Conservation (phyloP, 2,329 filamentous ascomycete genomes). For the Aspergillaceae sp. region DNA sequence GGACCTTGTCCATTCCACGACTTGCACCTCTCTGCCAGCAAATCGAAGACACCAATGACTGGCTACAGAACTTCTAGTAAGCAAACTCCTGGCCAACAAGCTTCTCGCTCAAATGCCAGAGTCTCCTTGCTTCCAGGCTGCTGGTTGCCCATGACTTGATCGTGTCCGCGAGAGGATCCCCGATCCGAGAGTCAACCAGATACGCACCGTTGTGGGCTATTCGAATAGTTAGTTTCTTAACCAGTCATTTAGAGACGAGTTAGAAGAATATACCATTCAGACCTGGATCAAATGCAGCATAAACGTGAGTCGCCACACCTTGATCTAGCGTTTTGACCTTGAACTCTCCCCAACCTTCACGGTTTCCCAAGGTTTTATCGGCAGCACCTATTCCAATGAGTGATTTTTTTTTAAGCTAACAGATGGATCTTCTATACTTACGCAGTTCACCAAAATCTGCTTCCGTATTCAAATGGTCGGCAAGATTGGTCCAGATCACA, state of each 20-base stretch:
- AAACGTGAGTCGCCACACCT: conserved; percentile 25
- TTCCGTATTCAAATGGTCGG: conserved; percentile 12
- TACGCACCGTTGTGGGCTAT: conserved; percentile 30
- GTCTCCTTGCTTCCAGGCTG: conserved; percentile 28
- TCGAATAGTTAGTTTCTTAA: conserved; percentile 5
- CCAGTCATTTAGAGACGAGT: background rate
- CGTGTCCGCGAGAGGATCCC: conserved; percentile 26
- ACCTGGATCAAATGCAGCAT: conserved; percentile 23
- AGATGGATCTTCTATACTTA: conserved; percentile 1
- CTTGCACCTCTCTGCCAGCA: background rate
- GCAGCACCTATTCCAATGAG: conserved; percentile 1
- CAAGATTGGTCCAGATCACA: conserved; percentile 16
- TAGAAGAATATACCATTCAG: conserved; percentile 9
- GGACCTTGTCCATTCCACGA: background rate
- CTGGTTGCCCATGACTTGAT: conserved; percentile 20
- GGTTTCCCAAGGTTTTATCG: conserved; percentile 11
- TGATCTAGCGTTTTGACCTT: conserved; percentile 16
- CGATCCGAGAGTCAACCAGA: conserved; percentile 35
- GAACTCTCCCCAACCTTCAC: conserved; percentile 12
- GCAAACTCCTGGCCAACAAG: conserved; percentile 33
- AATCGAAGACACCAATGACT: no score
- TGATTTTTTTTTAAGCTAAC: background rate
- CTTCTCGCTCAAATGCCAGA: conserved; percentile 42
- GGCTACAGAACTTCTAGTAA: conserved; percentile 5
- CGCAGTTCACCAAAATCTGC: conserved; percentile 8